A percentile compares a stretch with the other conserved stretches of the same genome.
Evolutionary conservation across 2,329 filamentous ascomycete genomes (phyloP).

Genomic region (Pestalotiopsis sp.): DNA sequence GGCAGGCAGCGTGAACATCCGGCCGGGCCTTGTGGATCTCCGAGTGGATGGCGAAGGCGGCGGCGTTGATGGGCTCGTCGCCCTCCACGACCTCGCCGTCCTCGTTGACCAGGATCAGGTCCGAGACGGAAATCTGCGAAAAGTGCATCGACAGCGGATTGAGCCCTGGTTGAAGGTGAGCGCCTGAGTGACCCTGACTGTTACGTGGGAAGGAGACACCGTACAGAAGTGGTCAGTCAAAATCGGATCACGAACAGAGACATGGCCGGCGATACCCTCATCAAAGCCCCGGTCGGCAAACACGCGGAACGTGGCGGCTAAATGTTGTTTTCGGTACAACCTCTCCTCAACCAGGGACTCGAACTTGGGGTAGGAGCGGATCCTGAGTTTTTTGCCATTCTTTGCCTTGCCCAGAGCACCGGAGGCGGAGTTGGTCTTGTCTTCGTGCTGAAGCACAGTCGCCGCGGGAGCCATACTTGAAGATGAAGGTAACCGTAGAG

Average conservation of each 20-base stretch:
- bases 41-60: constrained; percentile 62
- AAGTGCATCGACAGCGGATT: constrained; percentile 55
- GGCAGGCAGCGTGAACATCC: constrained; percentile 60
- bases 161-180: constrained; percentile 16
- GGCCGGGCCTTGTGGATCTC: constrained; percentile 58
- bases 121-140: constrained; percentile 56
- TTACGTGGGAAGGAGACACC: not conserved
- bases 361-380: constrained; percentile 39
- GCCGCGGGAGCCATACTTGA: not conserved
- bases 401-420: constrained; percentile 24
- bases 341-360: constrained; percentile 53
- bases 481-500: not conserved
- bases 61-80: constrained; percentile 55
- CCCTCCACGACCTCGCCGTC: constrained; percentile 58
- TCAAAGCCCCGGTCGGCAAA: constrained; percentile 62
- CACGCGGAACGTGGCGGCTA: constrained; percentile 61
- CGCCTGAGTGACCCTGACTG: constrained; percentile 32
- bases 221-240: constrained; percentile 59
- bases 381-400: constrained; percentile 26
- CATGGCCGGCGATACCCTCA: constrained; percentile 65
- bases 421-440: not conserved
- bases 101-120: constrained; percentile 61
- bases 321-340: constrained; percentile 57
- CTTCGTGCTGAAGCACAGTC: not conserved
- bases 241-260: constrained; percentile 62